Conservation (phyloP, 805 yeast species). For the Teunomyces funiuensis region DNA sequence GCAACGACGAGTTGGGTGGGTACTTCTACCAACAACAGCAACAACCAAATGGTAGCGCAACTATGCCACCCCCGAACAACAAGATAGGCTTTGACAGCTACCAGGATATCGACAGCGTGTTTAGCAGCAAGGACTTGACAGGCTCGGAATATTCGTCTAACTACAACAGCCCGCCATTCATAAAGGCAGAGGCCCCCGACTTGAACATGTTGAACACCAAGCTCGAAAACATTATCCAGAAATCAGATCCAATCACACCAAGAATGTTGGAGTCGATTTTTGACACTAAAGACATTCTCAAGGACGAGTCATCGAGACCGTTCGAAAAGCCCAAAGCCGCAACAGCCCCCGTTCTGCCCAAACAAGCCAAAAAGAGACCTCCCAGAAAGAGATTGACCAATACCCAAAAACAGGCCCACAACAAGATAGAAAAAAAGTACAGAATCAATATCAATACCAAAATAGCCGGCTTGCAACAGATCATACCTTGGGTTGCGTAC, state of each 20-base stretch:
- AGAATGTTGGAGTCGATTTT: slow-evolving; percentile 27
- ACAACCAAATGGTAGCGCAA: not conserved
- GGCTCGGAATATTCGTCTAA: slow-evolving; percentile 13
- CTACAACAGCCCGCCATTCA: slow-evolving; percentile 4
- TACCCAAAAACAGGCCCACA: slow-evolving; percentile 69
- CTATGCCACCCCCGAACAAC: not conserved
- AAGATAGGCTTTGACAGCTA: not conserved
- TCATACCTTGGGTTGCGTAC: slow-evolving; percentile 65
- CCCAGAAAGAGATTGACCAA: slow-evolving; percentile 56
- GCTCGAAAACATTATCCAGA: slow-evolving; percentile 15
- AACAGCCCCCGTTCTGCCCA: slow-evolving; percentile 1
- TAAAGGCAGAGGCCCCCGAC: slow-evolving; percentile 6
- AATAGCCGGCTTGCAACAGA: slow-evolving; percentile 63
- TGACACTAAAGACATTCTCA: slow-evolving; percentile 27
- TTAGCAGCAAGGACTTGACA: slow-evolving; percentile 10
- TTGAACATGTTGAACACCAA: slow-evolving; percentile 16
- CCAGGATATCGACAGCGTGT: slow-evolving; percentile 12
- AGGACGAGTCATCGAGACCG: not conserved
- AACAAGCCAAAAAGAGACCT: slow-evolving; percentile 5
- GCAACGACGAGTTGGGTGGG: slow-evolving; percentile 1
- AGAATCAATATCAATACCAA: slow-evolving; percentile 71
- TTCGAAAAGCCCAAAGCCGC: not conserved
- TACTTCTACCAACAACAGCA: slow-evolving; percentile 1
- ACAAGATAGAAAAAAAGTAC: slow-evolving; percentile 69
- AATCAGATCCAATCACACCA: slow-evolving; percentile 19